Evolutionary conservation across 257 asterid species (phyloP).

Genomic region (Nicotiana undulata): DNA sequence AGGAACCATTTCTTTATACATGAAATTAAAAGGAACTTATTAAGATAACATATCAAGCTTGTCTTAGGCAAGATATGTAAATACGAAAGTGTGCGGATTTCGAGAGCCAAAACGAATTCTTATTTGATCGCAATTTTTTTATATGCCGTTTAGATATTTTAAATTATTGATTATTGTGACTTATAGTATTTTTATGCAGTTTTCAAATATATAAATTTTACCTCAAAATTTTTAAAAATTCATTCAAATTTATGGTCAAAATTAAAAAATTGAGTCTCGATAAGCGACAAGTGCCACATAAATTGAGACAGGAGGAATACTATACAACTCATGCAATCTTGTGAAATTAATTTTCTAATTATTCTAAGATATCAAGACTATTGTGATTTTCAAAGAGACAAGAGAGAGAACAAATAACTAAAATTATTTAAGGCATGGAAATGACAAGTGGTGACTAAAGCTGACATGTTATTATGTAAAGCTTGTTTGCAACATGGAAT

Average conservation of each 20-base stretch:
- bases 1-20: no score
- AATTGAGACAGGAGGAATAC: not conserved
- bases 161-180: no score
- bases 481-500: not conserved
- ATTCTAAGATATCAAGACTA: not conserved
- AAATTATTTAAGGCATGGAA: conserved; percentile 5
- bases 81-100: not conserved
- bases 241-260: no score
- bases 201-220: no score
- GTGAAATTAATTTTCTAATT: not conserved
- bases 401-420: not conserved
- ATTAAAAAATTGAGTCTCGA: no score
- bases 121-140: no score
- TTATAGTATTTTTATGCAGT: no score
- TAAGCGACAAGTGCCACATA: no score
- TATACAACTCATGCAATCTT: not conserved
- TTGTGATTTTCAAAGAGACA: not conserved
- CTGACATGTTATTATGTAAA: not conserved
- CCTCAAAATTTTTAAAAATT: no score
- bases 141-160: no score
- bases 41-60: not conserved
- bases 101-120: no score
- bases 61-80: not conserved
- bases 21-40: no score
- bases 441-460: not conserved